Base-by-base conservation (phyloP, 2,329 filamentous ascomycete species). In the Neonectria coccinea region DNA sequence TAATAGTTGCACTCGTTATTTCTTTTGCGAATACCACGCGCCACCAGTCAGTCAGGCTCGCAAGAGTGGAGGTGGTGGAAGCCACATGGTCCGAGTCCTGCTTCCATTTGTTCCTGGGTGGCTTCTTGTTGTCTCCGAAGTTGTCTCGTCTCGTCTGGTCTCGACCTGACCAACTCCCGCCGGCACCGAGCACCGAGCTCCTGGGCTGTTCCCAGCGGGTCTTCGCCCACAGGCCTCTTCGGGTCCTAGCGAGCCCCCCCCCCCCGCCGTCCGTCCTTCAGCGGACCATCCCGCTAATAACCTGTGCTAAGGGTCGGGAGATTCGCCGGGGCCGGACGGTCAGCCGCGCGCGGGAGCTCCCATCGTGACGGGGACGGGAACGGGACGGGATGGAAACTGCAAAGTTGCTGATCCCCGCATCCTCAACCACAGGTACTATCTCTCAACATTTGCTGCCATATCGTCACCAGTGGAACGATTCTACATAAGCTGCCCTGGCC, bases 41-140 rank as follows among this genome's bases (percentile, higher is more conserved):
- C 36, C 14, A 14, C 14, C 14, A 5, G 16, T 20, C 41, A 25
- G 22, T 25, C 22, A 25, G 22, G 44, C 41, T 29, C 22, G 22
- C 22, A 31, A 22, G 45, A 50, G 31, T 33, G 22, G 33, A 39
- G 8, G 18, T 29, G 18, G 39, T 8, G 27, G 39, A 52, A 53
- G 18, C 27, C 8, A 39, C 39, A 25, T 45, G 27, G 48, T 16
- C 56, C 27, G 47, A 52, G 36, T 53, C 29, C 53, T 59, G 56
- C 56, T 59, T 42, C 56, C 50, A 59, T 59, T 31, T 27, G 50
- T 33, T 27, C 27, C 29, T 20, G 18, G 27, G 27, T 41, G n/a
- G 16, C 41, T 52, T 48, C 36, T 58, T 62, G 61, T 64, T 59
- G 50, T 56, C 51, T 56, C 51, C 56, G 14, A 45, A 51, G 51